A percentile compares a stretch with the other conserved stretches of the same genome.
Evolutionary conservation across 2,329 filamentous ascomycete genomes (phyloP).

Genomic region (Thermochaetoides dissita): DNA sequence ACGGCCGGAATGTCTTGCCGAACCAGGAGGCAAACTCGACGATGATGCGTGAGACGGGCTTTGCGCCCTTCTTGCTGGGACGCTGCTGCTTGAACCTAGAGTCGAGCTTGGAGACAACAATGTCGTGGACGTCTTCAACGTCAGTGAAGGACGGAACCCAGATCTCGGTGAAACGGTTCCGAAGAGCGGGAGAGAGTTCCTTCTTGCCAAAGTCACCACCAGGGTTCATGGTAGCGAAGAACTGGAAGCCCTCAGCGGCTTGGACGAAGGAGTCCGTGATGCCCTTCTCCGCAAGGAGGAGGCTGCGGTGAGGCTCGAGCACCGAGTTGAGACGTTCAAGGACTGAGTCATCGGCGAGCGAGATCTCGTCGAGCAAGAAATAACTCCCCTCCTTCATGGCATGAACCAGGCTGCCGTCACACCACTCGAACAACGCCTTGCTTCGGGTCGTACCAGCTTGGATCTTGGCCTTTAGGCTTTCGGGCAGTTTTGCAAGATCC

Average conservation of each 20-base stretch:
- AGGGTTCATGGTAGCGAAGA: constrained; percentile 97
- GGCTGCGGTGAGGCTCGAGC: constrained; percentile 71
- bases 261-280: constrained; percentile 66
- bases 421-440: constrained; percentile 91
- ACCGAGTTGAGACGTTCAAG: constrained; percentile 93
- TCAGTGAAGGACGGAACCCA: constrained; percentile 89
- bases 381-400: constrained; percentile 83
- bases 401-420: constrained; percentile 81
- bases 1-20: constrained; percentile 63
- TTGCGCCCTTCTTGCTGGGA: constrained; percentile 4
- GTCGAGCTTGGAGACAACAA: constrained; percentile 63
- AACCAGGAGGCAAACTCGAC: constrained; percentile 91
- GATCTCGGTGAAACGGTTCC: constrained; percentile 96
- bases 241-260: constrained; percentile 72
- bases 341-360: constrained; percentile 92
- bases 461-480: constrained; percentile 33
- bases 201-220: constrained; percentile 97
- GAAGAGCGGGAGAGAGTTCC: constrained; percentile 83
- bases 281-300: constrained; percentile 89
- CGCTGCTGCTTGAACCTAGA: constrained; percentile 28
- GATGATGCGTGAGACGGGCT: constrained; percentile 49
- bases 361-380: constrained; percentile 95
- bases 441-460: constrained; percentile 42
- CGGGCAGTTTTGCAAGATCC: constrained; percentile 31
- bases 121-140: constrained; percentile 72